Evolutionary conservation across 1,284 basidiomycete species (phyloP).

Genomic region (Ustilago esculenta): DNA sequence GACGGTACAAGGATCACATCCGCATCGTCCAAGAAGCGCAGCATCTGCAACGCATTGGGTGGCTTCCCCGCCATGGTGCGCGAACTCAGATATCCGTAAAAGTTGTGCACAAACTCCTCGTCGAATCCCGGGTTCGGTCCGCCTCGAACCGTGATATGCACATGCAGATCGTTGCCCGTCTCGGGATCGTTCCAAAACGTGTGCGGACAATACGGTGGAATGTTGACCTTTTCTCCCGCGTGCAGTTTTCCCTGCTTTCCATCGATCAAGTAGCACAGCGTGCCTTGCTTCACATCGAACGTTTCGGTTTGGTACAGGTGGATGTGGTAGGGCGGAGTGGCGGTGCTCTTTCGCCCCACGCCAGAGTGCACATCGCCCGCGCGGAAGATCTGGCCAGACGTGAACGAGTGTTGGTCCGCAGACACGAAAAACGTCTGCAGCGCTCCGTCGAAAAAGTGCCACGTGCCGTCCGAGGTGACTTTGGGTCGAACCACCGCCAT

Average conservation of each 20-base stretch:
- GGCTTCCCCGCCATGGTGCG: conserved; percentile 45
- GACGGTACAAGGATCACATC: conserved; percentile 64
- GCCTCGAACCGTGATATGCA: conserved; percentile 63
- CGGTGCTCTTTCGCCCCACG: conserved; percentile 53
- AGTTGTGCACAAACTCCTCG: conserved; percentile 65
- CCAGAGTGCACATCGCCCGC: conserved; percentile 58
- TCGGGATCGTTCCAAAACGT: conserved; percentile 66
- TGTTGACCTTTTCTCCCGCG: conserved; percentile 59
- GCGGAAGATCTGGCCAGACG: conserved; percentile 62
- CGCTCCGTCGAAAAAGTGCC: conserved; percentile 54
- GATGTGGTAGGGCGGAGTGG: conserved; percentile 66
- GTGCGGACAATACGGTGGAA: conserved; percentile 60
- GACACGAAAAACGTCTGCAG: conserved; percentile 43
- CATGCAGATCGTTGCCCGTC: conserved; percentile 58
- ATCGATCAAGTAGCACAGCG: conserved; percentile 64
- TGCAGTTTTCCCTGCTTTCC: conserved; percentile 60
- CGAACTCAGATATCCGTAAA: conserved; percentile 62
- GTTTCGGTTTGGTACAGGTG: conserved; percentile 64
- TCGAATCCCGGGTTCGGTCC: conserved; percentile 65
- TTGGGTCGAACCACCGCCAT: conserved; percentile 44
- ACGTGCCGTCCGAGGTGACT: conserved; percentile 35
- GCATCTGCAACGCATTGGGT: conserved; percentile 64
- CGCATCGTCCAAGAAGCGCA: conserved; percentile 63
- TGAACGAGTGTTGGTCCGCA: conserved; percentile 28
- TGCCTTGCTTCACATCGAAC: conserved; percentile 62